phyloP scores from a whole-genome alignment of 2,329 filamentous ascomycete genomes.

The Septoria petroselini region DNA sequence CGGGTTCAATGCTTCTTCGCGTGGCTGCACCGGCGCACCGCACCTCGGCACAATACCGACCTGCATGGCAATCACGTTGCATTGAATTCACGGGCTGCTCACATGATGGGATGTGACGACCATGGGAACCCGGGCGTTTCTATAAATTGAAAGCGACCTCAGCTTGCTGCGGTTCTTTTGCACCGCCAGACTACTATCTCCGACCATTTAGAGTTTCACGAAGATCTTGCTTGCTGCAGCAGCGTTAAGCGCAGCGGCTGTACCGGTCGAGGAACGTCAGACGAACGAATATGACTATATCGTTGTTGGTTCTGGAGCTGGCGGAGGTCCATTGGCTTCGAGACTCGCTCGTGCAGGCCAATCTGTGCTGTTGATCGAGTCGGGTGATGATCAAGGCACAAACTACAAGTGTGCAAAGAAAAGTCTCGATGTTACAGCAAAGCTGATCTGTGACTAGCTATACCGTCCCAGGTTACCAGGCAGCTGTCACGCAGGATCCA shows the following conservation, averaged over 20 bases:
- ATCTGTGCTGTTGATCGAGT: slow-evolving; percentile 59
- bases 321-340: slow-evolving; percentile 58
- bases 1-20: too few relatives aligned
- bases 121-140: too few relatives aligned
- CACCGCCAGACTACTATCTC: background rate
- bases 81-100: too few relatives aligned
- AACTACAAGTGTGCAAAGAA: slow-evolving; percentile 43
- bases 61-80: too few relatives aligned
- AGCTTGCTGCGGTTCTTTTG: too few relatives aligned
- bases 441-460: slow-evolving; percentile 35
- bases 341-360: slow-evolving; percentile 57
- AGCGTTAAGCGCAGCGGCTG: slow-evolving; percentile 9
- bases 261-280: slow-evolving; percentile 9
- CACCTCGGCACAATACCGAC: too few relatives aligned
- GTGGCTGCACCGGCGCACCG: background rate
- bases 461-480: slow-evolving; percentile 51
- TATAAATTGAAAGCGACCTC: too few relatives aligned
- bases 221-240: slow-evolving; percentile 8
- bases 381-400: slow-evolving; percentile 56
- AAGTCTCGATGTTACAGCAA: slow-evolving; percentile 29
- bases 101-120: too few relatives aligned
- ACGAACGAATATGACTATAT: too few relatives aligned
- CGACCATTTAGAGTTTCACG: slow-evolving; percentile 8
- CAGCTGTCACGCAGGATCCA: slow-evolving; percentile 12
- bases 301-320: slow-evolving; percentile 58